Base-by-base conservation (phyloP, 371 early-diverging fungal species). In the Mucor racemosus region DNA sequence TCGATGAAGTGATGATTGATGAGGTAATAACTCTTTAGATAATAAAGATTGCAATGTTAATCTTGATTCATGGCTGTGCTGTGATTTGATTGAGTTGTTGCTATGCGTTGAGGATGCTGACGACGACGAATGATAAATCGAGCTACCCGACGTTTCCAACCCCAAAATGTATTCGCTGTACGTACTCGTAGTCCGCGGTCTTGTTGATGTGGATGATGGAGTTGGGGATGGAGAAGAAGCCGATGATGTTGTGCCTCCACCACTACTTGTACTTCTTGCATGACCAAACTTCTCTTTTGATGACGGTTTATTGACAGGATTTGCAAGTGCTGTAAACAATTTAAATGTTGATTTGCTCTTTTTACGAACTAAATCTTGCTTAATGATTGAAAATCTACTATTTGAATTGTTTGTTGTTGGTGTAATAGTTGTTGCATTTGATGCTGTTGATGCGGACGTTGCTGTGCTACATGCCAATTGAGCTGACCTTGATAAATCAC, bases 301-400 rank as follows among this genome's bases (percentile, higher is more conserved):
- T 38, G 11, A 36, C 7, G 17, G 11, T 21, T 53, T 50, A 50
- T n/a, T 36, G 21, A 31, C 21, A 14, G 34, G 53, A 9, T 19
- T 54, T 4, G 58, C 26, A 11, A 69, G 57, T 1, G 70, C 54
- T 15, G 65, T 39, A 14, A 69, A 69, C 1, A 65, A n/a, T 19
- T 65, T 69, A 11, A 69, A 69, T 1, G 70, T 69, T 0, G 70
- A 50, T 50, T 61, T 65, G 35, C 70, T 69, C 38, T 65, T 69
- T 41, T 69, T 69, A 8, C 65, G 65, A 7, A 64, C 64, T 31
- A 68, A 38, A 10, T 69, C 70, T 36, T 69, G 60, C 31, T 69
- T 69, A 15, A 64, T 54, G 2, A 66, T 34, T n/a, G 69, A 64
- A 19, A 60, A 64, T 19, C 69, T 36, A 42, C 66, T 60, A 35